Evolutionary conservation across 2,329 filamentous ascomycete genomes (phyloP).

Genomic region (Aspergillus sp.): DNA sequence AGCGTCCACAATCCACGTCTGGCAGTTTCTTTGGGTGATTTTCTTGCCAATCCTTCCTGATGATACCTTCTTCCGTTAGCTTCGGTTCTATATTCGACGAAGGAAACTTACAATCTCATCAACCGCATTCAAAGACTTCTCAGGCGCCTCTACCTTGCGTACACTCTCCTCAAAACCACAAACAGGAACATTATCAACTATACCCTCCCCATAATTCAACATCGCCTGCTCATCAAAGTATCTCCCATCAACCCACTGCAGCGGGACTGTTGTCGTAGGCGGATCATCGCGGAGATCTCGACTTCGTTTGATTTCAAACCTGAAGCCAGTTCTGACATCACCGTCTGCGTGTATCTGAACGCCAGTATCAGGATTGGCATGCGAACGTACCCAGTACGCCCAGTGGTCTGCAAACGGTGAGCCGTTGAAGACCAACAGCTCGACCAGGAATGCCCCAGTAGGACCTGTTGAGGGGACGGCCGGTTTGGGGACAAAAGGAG

Average conservation of each 20-base stretch:
- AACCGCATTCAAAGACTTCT: conserved; percentile 11
- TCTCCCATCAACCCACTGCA: conserved; percentile 25
- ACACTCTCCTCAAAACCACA: conserved; percentile 22
- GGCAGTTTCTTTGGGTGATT: conserved; percentile 28
- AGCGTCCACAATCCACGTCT: conserved; percentile 34
- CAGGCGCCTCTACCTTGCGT: conserved; percentile 8
- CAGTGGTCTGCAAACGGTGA: conserved; percentile 33
- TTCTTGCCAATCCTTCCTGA: conserved; percentile 6
- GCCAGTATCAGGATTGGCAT: conserved; percentile 12
- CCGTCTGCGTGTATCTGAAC: conserved; percentile 27
- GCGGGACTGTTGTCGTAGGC: conserved; percentile 18
- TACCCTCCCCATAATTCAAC: conserved; percentile 17
- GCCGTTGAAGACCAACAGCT: conserved; percentile 28
- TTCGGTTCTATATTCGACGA: background rate
- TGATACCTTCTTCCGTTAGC: conserved; percentile 1
- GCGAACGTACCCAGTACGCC: conserved; percentile 26
- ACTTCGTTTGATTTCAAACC: conserved; percentile 24
- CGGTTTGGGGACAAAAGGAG: background rate
- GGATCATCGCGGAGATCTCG: conserved; percentile 12
- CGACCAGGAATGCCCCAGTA: conserved; percentile 17
- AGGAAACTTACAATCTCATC: conserved; percentile 3
- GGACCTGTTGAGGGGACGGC: background rate
- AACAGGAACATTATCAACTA: conserved; percentile 15
- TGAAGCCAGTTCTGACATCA: conserved; percentile 27
- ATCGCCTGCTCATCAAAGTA: conserved; percentile 20